Evolutionary conservation across 2,329 filamentous ascomycete species (phyloP), one percentile per base, ranked within the genome.

Genomic region (Talaromyces amestolkiae): DNA sequence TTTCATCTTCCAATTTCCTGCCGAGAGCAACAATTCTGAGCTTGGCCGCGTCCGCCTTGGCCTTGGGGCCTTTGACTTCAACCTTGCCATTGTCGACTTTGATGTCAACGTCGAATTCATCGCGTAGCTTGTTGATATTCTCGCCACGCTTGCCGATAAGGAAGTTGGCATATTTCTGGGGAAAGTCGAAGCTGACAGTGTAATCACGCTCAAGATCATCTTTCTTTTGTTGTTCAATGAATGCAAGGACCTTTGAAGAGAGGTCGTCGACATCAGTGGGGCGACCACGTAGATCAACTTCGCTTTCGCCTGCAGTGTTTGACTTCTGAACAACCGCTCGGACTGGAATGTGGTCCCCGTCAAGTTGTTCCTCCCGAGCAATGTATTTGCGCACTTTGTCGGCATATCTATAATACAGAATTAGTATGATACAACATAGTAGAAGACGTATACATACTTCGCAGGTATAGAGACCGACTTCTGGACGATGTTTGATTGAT

Each of bases 171-270:
- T 88, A 96, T 79, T 97, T 96, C 76, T 97, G 91, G 8, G 94
- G 94, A 81, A 97, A 99, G 69, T 97, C 92, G 70, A 98, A 98
- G 31, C 86, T 87, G 66, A 91, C 82, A 2, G 88, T 93, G 79
- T 93, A 96, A 53, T 92, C 93, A 66, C 94, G 91, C 80, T 98
- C 94, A 75, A 95, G 91, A 78, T 98, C 94, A 68, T 98, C 93
- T 76, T 92, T 86, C 81, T 93, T 91, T 78, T 96, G 93, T 75
- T 96, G 90, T 74, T 90, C 89, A 24, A 98, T 83, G 74, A 97
- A 98, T 7, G 86, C 86, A 66, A 86, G 79, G 63, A 96, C 87
- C 81, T 93, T 95, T 41, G 84, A 79, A 35, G 86, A 84, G 45
- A 98, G 84, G 2, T 87, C 86, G 61, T 91, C 86, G 3, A 97